Evolutionary conservation across 306 rosid genomes (phyloP).

Genomic region (Dalbergia cochinchinensis): DNA sequence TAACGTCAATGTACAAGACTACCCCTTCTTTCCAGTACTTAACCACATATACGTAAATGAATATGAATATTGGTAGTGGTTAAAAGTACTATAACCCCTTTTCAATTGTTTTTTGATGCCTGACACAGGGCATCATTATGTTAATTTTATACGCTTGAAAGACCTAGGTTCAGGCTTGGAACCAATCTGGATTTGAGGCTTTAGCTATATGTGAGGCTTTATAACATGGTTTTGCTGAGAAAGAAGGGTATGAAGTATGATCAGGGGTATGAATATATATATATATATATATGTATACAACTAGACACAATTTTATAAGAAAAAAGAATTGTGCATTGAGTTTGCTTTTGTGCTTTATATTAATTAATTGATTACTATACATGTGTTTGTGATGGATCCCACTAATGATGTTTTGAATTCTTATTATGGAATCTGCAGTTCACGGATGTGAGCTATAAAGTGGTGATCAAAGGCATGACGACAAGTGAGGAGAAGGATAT

Average conservation of each 20-base stretch:
- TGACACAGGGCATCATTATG: constrained; percentile 38
- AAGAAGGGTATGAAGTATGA: constrained; percentile 60
- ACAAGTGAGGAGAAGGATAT: constrained; percentile 76
- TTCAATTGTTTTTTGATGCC: constrained; percentile 33
- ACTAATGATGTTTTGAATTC: constrained; percentile 30
- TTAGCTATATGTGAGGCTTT: constrained; percentile 37
- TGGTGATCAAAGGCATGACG: constrained; percentile 72
- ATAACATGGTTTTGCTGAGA: constrained; percentile 58
- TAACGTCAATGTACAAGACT: constrained; percentile 81
- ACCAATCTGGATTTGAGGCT: constrained; percentile 44
- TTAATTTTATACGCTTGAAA: constrained; percentile 48
- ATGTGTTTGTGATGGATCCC: constrained; percentile 26
- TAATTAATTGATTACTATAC: background rate
- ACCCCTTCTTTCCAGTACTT: constrained; percentile 60
- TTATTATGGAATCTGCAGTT: constrained; percentile 67
- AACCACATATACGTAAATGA: constrained; percentile 11
- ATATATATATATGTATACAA: constrained; percentile 29
- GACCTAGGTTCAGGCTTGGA: constrained; percentile 49
- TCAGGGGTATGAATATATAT: no score
- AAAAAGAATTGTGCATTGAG: constrained; percentile 14
- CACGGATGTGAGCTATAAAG: constrained; percentile 83
- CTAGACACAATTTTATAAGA: constrained; percentile 37
- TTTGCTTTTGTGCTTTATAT: constrained; percentile 22
- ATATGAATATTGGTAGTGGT: background rate
- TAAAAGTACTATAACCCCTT: constrained; percentile 29